A percentile compares a stretch with the other conserved stretches of the same genome.
Evolutionary conservation across 805 yeast genomes (phyloP).

Genomic region (Teunomyces pallodes): DNA sequence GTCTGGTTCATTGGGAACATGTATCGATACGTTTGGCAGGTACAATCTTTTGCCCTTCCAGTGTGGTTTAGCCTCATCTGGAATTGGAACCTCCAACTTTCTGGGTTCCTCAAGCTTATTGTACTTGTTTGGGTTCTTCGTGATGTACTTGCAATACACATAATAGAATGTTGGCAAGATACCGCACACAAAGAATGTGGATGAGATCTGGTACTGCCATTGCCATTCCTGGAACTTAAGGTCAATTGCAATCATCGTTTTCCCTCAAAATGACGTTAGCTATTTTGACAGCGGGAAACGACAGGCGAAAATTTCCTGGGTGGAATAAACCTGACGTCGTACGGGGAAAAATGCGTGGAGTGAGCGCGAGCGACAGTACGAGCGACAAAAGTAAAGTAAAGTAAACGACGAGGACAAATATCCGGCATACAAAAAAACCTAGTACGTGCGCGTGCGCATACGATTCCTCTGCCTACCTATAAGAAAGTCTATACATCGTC

Average conservation of each 20-base stretch:
- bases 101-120: conserved; percentile 42
- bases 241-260: conserved; percentile 41
- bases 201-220: conserved; percentile 46
- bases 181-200: conserved; percentile 41
- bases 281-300: not conserved
- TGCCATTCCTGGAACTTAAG: conserved; percentile 38
- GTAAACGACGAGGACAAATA: not conserved
- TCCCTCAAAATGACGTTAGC: not conserved
- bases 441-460: not conserved
- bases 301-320: not conserved
- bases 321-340: not conserved
- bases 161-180: conserved; percentile 36
- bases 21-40: conserved; percentile 53
- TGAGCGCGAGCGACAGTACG: too few species aligned
- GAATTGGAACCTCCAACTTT: conserved; percentile 56
- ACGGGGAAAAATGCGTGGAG: too few species aligned
- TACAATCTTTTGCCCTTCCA: conserved; percentile 87
- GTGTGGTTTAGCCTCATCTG: conserved; percentile 78
- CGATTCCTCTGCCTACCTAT: too few species aligned
- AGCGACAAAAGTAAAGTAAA: too few species aligned
- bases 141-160: conserved; percentile 33
- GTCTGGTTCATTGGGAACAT: conserved; percentile 59
- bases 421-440: not conserved
- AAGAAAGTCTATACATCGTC: conserved; percentile 3
- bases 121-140: conserved; percentile 38